Evolutionary conservation across 2,329 filamentous ascomycete genomes (phyloP).

Genomic region (Ceratocystis eucalypticola): DNA sequence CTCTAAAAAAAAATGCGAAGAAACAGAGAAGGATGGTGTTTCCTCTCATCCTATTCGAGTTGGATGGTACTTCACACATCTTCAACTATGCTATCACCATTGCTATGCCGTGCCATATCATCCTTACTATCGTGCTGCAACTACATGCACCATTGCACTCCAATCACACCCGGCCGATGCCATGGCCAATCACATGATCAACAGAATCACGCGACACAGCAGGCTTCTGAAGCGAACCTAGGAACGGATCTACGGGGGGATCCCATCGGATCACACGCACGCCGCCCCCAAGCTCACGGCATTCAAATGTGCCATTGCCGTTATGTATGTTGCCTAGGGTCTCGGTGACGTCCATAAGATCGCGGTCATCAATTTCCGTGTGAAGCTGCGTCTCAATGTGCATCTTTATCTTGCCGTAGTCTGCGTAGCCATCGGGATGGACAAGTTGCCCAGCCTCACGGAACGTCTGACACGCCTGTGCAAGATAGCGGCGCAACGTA

Average conservation of each 20-base stretch:
- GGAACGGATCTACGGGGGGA: slow-evolving; percentile 5
- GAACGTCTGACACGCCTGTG: slow-evolving; percentile 59
- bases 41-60: no score
- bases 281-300: slow-evolving; percentile 36
- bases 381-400: slow-evolving; percentile 44
- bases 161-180: slow-evolving; percentile 7
- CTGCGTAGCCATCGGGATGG: slow-evolving; percentile 45
- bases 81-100: neutral
- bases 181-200: slow-evolving; percentile 9
- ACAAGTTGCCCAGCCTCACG: slow-evolving; percentile 29
- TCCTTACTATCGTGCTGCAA: neutral
- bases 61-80: neutral
- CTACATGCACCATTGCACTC: neutral
- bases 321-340: slow-evolving; percentile 78
- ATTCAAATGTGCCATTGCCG: slow-evolving; percentile 77
- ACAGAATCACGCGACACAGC: slow-evolving; percentile 2
- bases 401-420: slow-evolving; percentile 53
- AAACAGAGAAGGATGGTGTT: neutral
- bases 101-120: no score
- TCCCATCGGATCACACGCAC: slow-evolving; percentile 38
- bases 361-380: slow-evolving; percentile 34
- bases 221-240: slow-evolving; percentile 1
- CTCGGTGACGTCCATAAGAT: slow-evolving; percentile 75
- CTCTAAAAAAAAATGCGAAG: neutral
- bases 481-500: slow-evolving; percentile 58